Conservation (phyloP, 441 rosid species). For the Jatropha multifida region DNA sequence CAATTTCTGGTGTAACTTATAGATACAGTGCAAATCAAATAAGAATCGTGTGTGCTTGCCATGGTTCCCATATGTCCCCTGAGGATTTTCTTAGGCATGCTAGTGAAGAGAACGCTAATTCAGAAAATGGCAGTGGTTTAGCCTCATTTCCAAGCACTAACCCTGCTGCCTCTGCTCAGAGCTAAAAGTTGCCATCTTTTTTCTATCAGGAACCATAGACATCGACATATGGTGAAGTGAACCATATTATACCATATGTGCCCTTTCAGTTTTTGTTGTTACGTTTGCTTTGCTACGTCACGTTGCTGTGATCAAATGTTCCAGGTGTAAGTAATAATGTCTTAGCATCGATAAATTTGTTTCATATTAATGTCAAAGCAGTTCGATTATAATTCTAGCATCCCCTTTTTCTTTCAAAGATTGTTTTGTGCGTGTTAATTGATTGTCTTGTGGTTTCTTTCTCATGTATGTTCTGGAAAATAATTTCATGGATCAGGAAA, state of each 20-base stretch:
- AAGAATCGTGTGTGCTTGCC: constrained; percentile 94
- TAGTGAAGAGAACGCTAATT: constrained; percentile 55
- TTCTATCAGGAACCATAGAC: not conserved
- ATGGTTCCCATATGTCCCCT: constrained; percentile 82
- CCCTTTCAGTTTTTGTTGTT: constrained; percentile 3
- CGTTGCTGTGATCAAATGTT: constrained; percentile 22
- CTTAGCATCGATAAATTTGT: constrained; percentile 13
- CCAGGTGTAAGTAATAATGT: constrained; percentile 26
- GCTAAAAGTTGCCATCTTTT: constrained; percentile 38
- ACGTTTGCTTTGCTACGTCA: not conserved
- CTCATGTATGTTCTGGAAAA: not conserved
- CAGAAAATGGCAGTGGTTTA: constrained; percentile 48
- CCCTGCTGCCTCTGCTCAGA: constrained; percentile 85
- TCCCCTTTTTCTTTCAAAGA: not conserved
- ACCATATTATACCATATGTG: constrained; percentile 9
- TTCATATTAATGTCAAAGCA: constrained; percentile 20
- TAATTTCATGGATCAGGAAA: not conserved
- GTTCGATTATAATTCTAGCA: constrained; percentile 3
- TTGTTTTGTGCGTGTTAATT: not conserved
- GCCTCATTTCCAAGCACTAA: constrained; percentile 47
- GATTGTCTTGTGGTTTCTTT: not conserved
- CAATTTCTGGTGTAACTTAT: constrained; percentile 93
- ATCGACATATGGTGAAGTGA: constrained; percentile 11
- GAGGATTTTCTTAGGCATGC: constrained; percentile 93
- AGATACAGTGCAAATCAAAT: constrained; percentile 66